phyloP scores from a whole-genome alignment of 2,329 filamentous ascomycete species.

The Rhinocladiella similis region DNA sequence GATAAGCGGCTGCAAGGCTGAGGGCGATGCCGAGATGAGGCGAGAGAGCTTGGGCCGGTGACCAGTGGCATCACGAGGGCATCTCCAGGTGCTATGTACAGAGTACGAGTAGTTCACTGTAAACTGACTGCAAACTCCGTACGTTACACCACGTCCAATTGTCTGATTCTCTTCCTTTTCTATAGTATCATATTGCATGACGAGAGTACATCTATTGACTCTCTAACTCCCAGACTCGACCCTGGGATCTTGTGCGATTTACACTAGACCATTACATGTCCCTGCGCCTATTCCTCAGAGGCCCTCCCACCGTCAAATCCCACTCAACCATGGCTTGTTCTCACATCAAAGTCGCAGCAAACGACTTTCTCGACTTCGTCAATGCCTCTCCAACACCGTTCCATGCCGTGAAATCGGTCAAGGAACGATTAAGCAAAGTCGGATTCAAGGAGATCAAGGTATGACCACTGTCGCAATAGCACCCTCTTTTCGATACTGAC shows the following conservation, averaged over 20 bases:
- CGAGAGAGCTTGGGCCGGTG: not conserved
- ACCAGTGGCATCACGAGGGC: not conserved
- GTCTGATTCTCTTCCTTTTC: not conserved
- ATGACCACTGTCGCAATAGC: conserved; percentile 1
- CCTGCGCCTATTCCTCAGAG: conserved; percentile 10
- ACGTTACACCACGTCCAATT: not conserved
- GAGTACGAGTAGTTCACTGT: too few relatives aligned
- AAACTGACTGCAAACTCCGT: not conserved
- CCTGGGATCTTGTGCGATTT: too few relatives aligned
- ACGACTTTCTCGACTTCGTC: conserved; percentile 90
- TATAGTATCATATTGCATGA: not conserved
- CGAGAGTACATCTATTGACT: not conserved
- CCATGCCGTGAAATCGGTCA: conserved; percentile 83
- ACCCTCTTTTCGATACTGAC: not conserved
- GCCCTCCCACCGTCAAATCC: conserved; percentile 2
- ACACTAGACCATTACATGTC: conserved; percentile 17
- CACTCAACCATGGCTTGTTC: conserved; percentile 32
- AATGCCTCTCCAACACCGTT: conserved; percentile 95
- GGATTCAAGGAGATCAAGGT: conserved; percentile 84
- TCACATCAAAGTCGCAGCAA: conserved; percentile 51
- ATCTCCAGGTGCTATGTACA: too few relatives aligned
- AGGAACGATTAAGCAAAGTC: conserved; percentile 72
- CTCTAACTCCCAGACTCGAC: not conserved
- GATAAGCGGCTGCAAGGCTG: conserved; percentile 1
- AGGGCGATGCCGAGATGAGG: not conserved